Evolutionary conservation across 163 green algal genomes (phyloP), one percentile per base, ranked within the genome.

Genomic region (Chlamydomonas reinhardtii): DNA sequence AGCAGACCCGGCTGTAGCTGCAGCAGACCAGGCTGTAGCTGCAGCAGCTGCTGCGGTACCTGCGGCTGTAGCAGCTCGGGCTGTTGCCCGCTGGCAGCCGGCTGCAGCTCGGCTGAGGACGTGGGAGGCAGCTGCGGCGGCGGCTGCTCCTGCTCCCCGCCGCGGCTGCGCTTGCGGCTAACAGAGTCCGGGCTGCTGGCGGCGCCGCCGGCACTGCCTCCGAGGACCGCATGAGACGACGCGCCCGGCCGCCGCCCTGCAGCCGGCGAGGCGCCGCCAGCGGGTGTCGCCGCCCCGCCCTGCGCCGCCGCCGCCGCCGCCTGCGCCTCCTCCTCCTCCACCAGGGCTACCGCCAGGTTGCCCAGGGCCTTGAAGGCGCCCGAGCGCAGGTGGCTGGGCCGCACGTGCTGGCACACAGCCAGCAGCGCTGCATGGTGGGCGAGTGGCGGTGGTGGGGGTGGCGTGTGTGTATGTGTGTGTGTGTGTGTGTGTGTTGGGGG

Each of bases 291-390:
- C 11, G 48, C 1, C 11, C 29, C 64, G 29, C 64, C 69, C 2
- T 37, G 19, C 9, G 71, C 27, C n/a, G 54, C 24, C 27, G 56
- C 59, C 34, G 14, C 52, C 52, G n/a, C 43, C 72, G 72, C 72
- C 48, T 43, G n/a, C n/a, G n/a, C 52, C 17, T 25, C 48, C 52
- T 22, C 48, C 31, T 34, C n/a, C 54, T 37, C 29, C 2, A 34
- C 79, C 34, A 86, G 79, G 4, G 37, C 69, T 25, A n/a, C 54
- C 14, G 54, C 68, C 34, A 78, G 52, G 79, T 86, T 86, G 54
- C 24, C 79, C 25, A 86, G 32, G 0, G 79, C 68, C 52, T 78
- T 78, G 79, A 78, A 78, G 52, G 79, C 79, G 29, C 69, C 68
- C 4, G 52, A 73, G 43, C 79, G 79, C 14, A 86, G 54, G 52